Base-by-base conservation (phyloP, 768 basidiomycete species). In the Pisolithus sp. region DNA sequence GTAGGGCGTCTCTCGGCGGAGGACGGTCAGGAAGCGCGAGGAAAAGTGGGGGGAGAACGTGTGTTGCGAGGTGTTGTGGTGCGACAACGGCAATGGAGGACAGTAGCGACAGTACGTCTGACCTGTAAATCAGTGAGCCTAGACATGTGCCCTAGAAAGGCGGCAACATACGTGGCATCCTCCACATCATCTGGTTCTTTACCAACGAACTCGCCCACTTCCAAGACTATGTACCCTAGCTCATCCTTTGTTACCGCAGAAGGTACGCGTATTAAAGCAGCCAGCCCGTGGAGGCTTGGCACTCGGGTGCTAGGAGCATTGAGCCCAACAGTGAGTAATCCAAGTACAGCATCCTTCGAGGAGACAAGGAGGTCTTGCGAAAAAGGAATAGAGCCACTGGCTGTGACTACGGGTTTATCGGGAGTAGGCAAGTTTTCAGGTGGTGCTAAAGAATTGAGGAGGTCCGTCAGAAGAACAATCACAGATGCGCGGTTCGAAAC, bases 31-130 rank as follows among this genome's bases (percentile, higher is more conserved):
- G 91, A 1, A 98, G 77, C 8, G 80, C 70, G 28, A 72, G 71
- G 64, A 96, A 90, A 9, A 98, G 77, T 2, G 86, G 69, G 0
- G 94, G 93, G 4, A 98, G 79, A 0, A 86, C 91, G 52, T 83
- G 81, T 28, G 82, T 76, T 47, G 82, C 78, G 31, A 98, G 74
- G 53, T 85, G 80, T 17, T 72, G 73, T 10, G 92, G 80, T 2
- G 83, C 66, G n/a, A 68, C 66, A 18, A 70, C 57, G 4, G 90
- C 78, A 34, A 93, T 78, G 1, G 72, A 75, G 2, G 77, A 74
- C n/a, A 93, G 70, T 5, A 91, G 69, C 39, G 79, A 75, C 21
- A 93, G 68, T 17, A 80, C 71, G 13, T 76, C 76, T 43, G 78
- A 75, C 51, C 89, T 91, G 34, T 59, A 41, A 51, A 41, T 28